phyloP scores from a whole-genome alignment of 768 basidiomycete species.

The Lanmaoa pseudosensibilis region DNA sequence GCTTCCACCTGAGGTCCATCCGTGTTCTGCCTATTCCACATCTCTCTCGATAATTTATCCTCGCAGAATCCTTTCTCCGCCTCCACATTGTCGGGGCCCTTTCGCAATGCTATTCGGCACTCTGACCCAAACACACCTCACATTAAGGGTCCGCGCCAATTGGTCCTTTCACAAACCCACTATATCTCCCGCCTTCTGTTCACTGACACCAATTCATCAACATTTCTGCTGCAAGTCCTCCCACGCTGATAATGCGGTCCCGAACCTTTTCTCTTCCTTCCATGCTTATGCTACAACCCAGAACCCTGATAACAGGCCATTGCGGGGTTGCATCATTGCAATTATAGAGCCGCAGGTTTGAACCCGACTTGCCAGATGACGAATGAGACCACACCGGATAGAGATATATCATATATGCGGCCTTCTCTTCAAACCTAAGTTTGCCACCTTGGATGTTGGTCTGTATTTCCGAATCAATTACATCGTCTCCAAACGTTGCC shows the following conservation, averaged over 20 bases:
- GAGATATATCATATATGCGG: not conserved
- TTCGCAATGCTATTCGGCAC: not conserved
- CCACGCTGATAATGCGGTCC: not conserved
- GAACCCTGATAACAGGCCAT: conserved; percentile 7
- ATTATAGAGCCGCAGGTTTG: conserved; percentile 2
- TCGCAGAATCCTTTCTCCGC: not conserved
- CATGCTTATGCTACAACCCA: conserved; percentile 6
- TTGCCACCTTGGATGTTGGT: conserved; percentile 3
- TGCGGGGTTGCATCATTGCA: conserved; percentile 8
- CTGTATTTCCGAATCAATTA: not conserved
- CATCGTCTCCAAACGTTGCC: not conserved
- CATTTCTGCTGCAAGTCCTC: not conserved
- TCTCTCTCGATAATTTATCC: not conserved
- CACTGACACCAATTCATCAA: not conserved
- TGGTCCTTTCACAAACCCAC: not conserved
- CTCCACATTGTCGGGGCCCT: not conserved
- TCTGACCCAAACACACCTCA: not conserved
- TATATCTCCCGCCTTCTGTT: not conserved
- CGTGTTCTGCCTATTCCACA: not conserved
- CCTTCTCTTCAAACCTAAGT: conserved; percentile 11
- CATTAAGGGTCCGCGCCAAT: not conserved
- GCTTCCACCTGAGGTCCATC: not conserved
- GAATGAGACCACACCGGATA: not conserved
- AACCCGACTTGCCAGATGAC: not conserved
- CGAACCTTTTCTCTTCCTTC: conserved; percentile 5